Base-by-base conservation (phyloP, 345 rosid species). In the Psidium friedrichsthalianum region DNA sequence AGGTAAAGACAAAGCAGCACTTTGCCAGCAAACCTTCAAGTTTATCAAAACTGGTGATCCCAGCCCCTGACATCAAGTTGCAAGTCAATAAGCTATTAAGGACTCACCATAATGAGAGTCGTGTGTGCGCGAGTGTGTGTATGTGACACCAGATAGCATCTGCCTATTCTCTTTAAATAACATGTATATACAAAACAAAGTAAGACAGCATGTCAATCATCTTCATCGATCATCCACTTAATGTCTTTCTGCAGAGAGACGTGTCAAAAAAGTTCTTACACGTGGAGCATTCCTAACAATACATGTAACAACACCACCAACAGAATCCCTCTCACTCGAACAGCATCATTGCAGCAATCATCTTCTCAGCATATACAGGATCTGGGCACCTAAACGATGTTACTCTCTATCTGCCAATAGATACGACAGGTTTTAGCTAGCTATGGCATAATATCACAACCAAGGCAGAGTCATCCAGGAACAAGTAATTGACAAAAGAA, bases 1-100 rank as follows among this genome's bases (percentile, higher is more conserved):
- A 87, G 99, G 99, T 86, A 98, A 89, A 0, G 99, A 98, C 96
- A 98, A 89, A 56, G 91, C 94, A 89, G 99, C 99, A n/a, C 90
- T 94, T 95, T 16, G 99, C 99, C 74, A 98, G 92, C 92, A 96
- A 94, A 52, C 98, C 99, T 91, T 96, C 99, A 87, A 98, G 96
- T 90, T 98, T 98, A 90, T 93, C 98, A 40, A 98, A 82, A 98
- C 99, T 2, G 99, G 99, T 49, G 99, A 93, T 87, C 99, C 99
- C 84, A 98, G 99, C 87, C 99, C 99, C 99, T 98, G 94, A 20
- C 27, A 83, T 2, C 36, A 87, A 89, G 82, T 51, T 56, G 15
- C 54, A 21, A 22, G 55, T 83, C 36, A 53, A 55, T 8, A 32
- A 49, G 51, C 80, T 51, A 20, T 54, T 42, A n/a, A 25, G 40